A percentile compares a stretch with the other conserved stretches of the same genome.
phyloP scores from a whole-genome alignment of 2,329 filamentous ascomycete species.

The Teratosphaeria pseudoeucalypti region DNA sequence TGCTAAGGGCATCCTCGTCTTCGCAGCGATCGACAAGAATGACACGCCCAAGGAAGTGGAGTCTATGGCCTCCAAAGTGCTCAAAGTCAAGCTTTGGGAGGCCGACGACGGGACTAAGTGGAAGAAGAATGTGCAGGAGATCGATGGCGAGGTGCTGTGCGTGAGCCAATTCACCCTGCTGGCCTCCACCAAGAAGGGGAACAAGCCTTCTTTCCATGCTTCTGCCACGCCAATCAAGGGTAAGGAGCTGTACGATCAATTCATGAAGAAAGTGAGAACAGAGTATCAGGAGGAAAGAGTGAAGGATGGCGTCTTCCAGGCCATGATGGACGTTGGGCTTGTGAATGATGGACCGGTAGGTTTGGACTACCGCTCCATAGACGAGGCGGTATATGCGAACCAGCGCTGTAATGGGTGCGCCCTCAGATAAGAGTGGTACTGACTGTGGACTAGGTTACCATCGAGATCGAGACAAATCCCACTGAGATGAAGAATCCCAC shows the following conservation, averaged over 20 bases:
- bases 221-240: slow-evolving; percentile 72
- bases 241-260: slow-evolving; percentile 70
- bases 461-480: slow-evolving; percentile 39
- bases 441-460: slow-evolving; percentile 33
- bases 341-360: slow-evolving; percentile 75
- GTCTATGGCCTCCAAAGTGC: slow-evolving; percentile 68
- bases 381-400: slow-evolving; percentile 38
- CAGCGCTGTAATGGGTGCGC: neutral
- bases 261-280: slow-evolving; percentile 64
- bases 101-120: slow-evolving; percentile 72
- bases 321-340: slow-evolving; percentile 95
- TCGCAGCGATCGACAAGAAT: slow-evolving; percentile 81
- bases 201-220: slow-evolving; percentile 88
- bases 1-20: slow-evolving; percentile 77
- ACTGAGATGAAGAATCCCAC: slow-evolving; percentile 29
- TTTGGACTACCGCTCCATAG: slow-evolving; percentile 46
- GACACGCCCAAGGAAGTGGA: slow-evolving; percentile 86
- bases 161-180: slow-evolving; percentile 96
- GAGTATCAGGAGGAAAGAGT: slow-evolving; percentile 65
- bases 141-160: slow-evolving; percentile 85
- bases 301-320: slow-evolving; percentile 93
- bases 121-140: slow-evolving; percentile 83
- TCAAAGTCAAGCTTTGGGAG: slow-evolving; percentile 89
- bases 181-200: slow-evolving; percentile 88
- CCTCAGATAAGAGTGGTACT: neutral